Conservation (phyloP, 2,329 filamentous ascomycete species). For the Beauveria sp. region DNA sequence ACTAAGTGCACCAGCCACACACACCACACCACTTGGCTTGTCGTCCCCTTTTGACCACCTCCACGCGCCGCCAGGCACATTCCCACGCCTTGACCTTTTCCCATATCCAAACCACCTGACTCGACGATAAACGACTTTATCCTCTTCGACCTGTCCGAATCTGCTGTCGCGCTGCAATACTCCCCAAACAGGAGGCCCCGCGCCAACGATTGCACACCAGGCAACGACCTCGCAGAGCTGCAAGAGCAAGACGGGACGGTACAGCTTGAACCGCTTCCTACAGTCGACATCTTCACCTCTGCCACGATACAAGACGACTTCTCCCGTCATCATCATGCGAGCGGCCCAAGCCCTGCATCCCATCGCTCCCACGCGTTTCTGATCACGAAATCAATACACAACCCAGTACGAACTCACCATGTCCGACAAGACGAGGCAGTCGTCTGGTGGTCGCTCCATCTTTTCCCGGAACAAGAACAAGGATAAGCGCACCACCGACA, state of each 20-base stretch:
- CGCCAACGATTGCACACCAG: neutral
- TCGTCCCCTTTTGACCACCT: constrained; percentile 7
- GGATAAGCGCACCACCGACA: constrained; percentile 55
- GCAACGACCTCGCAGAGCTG: neutral
- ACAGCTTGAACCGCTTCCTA: neutral
- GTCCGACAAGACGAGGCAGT: constrained; percentile 73
- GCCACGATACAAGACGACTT: constrained; percentile 5
- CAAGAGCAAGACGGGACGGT: neutral
- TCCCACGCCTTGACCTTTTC: neutral
- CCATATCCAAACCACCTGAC: neutral
- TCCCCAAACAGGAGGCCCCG: neutral
- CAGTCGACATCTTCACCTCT: neutral
- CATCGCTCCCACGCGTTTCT: constrained; percentile 26
- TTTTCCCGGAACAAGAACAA: constrained; percentile 86
- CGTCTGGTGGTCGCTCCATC: constrained; percentile 68
- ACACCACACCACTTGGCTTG: constrained; percentile 6
- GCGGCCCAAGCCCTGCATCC: constrained; percentile 30
- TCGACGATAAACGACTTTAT: constrained; percentile 1
- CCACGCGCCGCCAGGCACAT: neutral
- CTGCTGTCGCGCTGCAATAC: neutral
- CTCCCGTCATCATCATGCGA: constrained; percentile 29
- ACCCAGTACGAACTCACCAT: constrained; percentile 37
- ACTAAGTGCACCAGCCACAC: constrained; percentile 3
- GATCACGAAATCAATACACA: neutral
- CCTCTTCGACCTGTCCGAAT: neutral